A percentile compares a stretch with the other conserved stretches of the same genome.
These are phyloP conservation scores for Hemileccinum rubropunctum DNA, from an alignment of 768 basidiomycete species.

Conservation along the genomic window DNA sequence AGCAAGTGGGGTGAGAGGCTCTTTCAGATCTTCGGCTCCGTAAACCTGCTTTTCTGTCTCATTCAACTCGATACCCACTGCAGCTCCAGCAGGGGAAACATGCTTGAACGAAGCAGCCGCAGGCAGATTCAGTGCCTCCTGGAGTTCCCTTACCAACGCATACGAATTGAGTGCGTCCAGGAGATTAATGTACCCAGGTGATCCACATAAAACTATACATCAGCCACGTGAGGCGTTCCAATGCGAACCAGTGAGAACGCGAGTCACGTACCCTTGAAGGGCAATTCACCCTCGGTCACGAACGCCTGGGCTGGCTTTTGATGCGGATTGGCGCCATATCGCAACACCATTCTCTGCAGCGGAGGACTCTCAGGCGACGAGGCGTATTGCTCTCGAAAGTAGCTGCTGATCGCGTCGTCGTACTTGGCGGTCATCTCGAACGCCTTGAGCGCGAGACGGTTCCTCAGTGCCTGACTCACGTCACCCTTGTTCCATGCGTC, in stretches of 20 bases:
- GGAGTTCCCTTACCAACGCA: constrained; percentile 91
- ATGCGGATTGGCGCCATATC: constrained; percentile 98
- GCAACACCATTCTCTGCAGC: constrained; percentile 80
- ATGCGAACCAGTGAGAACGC: background rate
- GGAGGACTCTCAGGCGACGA: constrained; percentile 75
- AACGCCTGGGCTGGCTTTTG: constrained; percentile 98
- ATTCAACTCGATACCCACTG: constrained; percentile 81
- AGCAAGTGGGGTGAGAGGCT: constrained; percentile 83
- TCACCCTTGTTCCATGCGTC: constrained; percentile 73
- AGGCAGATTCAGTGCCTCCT: constrained; percentile 81
- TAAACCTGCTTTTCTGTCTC: constrained; percentile 91
- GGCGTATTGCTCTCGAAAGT: constrained; percentile 95
- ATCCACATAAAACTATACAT: constrained; percentile 75
- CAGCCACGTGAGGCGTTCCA: constrained; percentile 1
- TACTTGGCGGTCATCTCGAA: constrained; percentile 96
- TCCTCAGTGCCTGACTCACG: constrained; percentile 67
- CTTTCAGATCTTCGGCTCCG: constrained; percentile 93
- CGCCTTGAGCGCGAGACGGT: constrained; percentile 89
- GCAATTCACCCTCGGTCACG: constrained; percentile 82
- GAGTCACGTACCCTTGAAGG: constrained; percentile 75
- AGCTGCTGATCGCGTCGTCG: constrained; percentile 92
- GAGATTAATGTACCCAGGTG: constrained; percentile 98
- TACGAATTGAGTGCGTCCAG: constrained; percentile 97
- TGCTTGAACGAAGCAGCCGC: constrained; percentile 99
- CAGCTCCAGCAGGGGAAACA: constrained; percentile 96